Evolutionary conservation across 2,329 filamentous ascomycete species (phyloP).

Genomic region (Ophiostoma piceae): DNA sequence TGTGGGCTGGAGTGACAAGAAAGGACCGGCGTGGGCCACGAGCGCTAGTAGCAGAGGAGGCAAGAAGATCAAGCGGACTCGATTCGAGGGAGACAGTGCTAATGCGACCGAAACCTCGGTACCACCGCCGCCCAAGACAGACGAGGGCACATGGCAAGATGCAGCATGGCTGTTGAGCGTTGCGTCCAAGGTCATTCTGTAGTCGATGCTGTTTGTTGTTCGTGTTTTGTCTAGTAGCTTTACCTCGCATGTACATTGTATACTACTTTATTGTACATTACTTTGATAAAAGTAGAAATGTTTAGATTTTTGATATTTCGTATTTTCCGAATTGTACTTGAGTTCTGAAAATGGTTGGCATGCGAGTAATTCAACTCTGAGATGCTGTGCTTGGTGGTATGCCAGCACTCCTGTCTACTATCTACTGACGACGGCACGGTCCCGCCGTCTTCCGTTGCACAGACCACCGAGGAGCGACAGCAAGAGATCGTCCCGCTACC

Average conservation of each 20-base stretch:
- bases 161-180: conserved; percentile 64
- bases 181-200: conserved; percentile 55
- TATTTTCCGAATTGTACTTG: not conserved
- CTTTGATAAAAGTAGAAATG: not conserved
- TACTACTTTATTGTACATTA: too few relatives aligned
- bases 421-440: not conserved
- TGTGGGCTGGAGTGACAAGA: conserved; percentile 17
- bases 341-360: not conserved
- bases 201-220: not conserved
- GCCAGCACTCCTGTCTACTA: not conserved
- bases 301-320: not conserved
- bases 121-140: conserved; percentile 45
- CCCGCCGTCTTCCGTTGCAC: not conserved
- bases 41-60: not conserved
- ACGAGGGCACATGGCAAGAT: conserved; percentile 60
- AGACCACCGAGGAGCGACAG: not conserved
- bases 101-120: conserved; percentile 43
- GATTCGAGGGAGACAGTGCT: conserved; percentile 39
- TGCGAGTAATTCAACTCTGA: not conserved
- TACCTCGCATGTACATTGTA: not conserved
- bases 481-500: not conserved
- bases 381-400: not conserved
- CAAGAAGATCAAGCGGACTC: conserved; percentile 26
- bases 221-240: not conserved
- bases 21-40: conserved; percentile 16